Evolutionary conservation across 352 stramenopile genomes (phyloP).

Genomic region (Pythium phragmiticola): DNA sequence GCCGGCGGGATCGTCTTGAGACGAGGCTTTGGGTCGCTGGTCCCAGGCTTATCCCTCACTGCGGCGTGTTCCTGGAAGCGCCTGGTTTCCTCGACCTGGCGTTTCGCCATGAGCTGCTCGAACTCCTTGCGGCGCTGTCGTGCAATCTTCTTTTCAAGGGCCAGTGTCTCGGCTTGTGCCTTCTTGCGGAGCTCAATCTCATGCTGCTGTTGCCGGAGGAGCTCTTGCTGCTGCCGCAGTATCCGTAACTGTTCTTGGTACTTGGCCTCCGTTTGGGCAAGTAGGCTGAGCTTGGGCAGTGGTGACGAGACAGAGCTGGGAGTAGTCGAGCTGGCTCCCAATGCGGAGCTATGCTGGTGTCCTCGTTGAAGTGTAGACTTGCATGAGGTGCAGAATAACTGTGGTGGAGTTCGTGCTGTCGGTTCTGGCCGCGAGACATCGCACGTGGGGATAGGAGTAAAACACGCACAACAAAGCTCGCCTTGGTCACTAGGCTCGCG

Average conservation of each 20-base stretch:
- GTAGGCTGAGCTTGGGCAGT: conserved; percentile 45
- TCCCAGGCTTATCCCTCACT: neutral
- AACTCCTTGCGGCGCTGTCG: conserved; percentile 28
- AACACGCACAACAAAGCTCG: conserved; percentile 17
- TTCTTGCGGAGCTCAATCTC: conserved; percentile 41
- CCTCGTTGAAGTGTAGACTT: conserved; percentile 1
- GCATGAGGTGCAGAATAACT: conserved; percentile 12
- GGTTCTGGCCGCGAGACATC: neutral
- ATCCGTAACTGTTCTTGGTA: conserved; percentile 52
- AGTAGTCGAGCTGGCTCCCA: neutral
- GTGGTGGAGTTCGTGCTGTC: neutral
- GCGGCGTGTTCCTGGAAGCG: conserved; percentile 1
- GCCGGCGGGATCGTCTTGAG: neutral
- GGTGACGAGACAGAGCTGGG: conserved; percentile 8
- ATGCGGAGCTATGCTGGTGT: too few relatives aligned
- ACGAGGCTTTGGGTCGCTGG: neutral
- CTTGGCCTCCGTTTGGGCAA: conserved; percentile 57
- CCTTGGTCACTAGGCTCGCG: neutral
- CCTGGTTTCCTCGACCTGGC: conserved; percentile 35
- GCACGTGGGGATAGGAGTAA: neutral
- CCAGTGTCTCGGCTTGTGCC: conserved; percentile 34
- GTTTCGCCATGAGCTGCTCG: conserved; percentile 14
- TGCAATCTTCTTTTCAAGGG: conserved; percentile 32
- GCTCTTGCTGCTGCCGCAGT: conserved; percentile 42
- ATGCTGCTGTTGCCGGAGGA: conserved; percentile 46